Evolutionary conservation across 805 yeast genomes (phyloP), one percentile per base, ranked within the genome.

Genomic region (Wickerhamomyces chambardii): DNA sequence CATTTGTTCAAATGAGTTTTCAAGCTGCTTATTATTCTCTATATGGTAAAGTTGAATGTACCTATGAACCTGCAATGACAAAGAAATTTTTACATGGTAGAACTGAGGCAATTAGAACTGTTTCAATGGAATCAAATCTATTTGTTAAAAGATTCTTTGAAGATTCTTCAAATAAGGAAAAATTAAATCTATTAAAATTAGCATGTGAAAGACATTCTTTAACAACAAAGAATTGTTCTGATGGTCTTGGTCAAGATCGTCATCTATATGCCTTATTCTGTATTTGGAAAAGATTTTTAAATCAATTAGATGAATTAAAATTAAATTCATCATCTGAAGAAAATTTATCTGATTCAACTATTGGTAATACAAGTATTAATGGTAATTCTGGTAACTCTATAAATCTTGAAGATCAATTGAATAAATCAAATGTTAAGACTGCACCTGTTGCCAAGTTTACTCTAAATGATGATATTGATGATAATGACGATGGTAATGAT

Each of bases 1-100:
- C 97, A 0, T 87, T 83, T 59, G 80, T 83, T 28, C 97, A 87
- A 56, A 85, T 87, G 90, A 81, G 87, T 17, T 85, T 86, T 65
- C 96, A 87, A 58, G 84, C 92, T 8, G 86, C 95, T 4, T 87
- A 86, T 57, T 87, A 84, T 52, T 94, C 95, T 0, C 67, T 87
- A 28, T 87, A 87, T 53, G 96, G 97, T 33, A 84, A 83, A 52
- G 90, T 86, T 28, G 97, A 86, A 57, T 84, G 94, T 44, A 85
- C 95, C 6, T 87, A 87, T 55, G 97, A 87, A 60, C 97, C 97
- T 2, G 95, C 95, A 8, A 87, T 87, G 97, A 89, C 96, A 4
- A 87, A 87, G 56, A 66, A 65, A 39, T 87, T 79, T 54, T 69
- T 80, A 43, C 95, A 87, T 53, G 97, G 96, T 10, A 72, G 97